Evolutionary conservation across 2,329 filamentous ascomycete species (phyloP).

Genomic region (Penicillium hesseltinei): DNA sequence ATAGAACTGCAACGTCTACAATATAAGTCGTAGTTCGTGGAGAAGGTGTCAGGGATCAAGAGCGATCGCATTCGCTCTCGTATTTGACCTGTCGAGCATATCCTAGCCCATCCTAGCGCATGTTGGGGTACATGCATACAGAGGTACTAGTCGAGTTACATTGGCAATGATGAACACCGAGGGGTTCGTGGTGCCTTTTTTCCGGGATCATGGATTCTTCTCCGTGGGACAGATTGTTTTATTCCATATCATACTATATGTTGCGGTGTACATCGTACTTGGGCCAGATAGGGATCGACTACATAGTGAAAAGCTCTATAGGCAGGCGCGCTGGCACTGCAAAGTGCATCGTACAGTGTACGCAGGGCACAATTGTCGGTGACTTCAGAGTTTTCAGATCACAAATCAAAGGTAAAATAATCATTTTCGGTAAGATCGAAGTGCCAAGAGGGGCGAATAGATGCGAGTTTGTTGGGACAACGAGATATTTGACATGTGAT

Average conservation of each 20-base stretch:
- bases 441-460: background rate
- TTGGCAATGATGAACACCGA: background rate
- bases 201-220: background rate
- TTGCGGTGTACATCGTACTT: background rate
- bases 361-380: background rate
- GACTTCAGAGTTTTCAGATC: background rate
- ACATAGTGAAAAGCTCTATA: background rate
- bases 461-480: background rate
- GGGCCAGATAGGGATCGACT: background rate
- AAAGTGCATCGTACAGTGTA: too few relatives aligned
- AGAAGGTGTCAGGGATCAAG: background rate
- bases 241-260: background rate
- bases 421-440: conserved; percentile 3
- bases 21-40: background rate
- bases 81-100: background rate
- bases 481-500: conserved; percentile 9
- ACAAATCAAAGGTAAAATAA: background rate
- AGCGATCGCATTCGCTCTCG: background rate
- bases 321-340: background rate
- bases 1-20: background rate
- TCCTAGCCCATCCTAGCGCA: background rate
- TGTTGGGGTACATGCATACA: conserved; percentile 1
- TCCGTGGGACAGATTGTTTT: background rate
- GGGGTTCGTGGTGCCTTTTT: background rate
- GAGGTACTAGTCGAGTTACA: background rate